A percentile compares a stretch with the other conserved stretches of the same genome.
Evolutionary conservation across 805 yeast genomes (phyloP).

Genomic region (Wickerhamiella sergipiensis): DNA sequence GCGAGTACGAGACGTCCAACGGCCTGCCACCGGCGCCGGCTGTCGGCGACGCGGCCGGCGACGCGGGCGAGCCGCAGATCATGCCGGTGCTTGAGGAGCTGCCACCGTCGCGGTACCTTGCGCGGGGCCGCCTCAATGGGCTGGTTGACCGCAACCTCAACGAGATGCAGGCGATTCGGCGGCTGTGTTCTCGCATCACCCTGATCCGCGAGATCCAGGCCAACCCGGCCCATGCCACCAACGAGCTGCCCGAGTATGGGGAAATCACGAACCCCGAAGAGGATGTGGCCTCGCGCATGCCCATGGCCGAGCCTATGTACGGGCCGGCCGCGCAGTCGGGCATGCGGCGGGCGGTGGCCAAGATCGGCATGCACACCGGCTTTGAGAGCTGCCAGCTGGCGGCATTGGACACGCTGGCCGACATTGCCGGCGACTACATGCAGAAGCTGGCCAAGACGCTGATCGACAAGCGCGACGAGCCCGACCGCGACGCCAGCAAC

Average conservation of each 20-base stretch:
- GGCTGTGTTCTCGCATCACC: slow-evolving; percentile 76
- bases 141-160: slow-evolving; percentile 51
- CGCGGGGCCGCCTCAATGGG: slow-evolving; percentile 42
- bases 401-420: slow-evolving; percentile 70
- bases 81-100: slow-evolving; percentile 28
- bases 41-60: slow-evolving; percentile 14
- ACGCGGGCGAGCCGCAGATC: slow-evolving; percentile 10
- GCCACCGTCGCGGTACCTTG: slow-evolving; percentile 24
- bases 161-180: slow-evolving; percentile 78
- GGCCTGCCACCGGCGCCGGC: slow-evolving; percentile 53
- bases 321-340: slow-evolving; percentile 51
- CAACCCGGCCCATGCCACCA: neutral
- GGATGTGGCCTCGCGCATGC: slow-evolving; percentile 68
- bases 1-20: slow-evolving; percentile 76
- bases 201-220: slow-evolving; percentile 80
- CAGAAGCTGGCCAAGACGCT: slow-evolving; percentile 59
- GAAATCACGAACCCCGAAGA: slow-evolving; percentile 52
- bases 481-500: slow-evolving; percentile 18
- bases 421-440: slow-evolving; percentile 69
- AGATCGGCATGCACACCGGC: slow-evolving; percentile 81
- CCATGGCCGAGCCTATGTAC: slow-evolving; percentile 49
- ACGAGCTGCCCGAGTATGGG: slow-evolving; percentile 7
- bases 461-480: slow-evolving; percentile 56
- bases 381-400: slow-evolving; percentile 70
- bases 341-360: slow-evolving; percentile 55